Conservation (phyloP, 2,329 filamentous ascomycete genomes). For the Claviceps monticola region DNA sequence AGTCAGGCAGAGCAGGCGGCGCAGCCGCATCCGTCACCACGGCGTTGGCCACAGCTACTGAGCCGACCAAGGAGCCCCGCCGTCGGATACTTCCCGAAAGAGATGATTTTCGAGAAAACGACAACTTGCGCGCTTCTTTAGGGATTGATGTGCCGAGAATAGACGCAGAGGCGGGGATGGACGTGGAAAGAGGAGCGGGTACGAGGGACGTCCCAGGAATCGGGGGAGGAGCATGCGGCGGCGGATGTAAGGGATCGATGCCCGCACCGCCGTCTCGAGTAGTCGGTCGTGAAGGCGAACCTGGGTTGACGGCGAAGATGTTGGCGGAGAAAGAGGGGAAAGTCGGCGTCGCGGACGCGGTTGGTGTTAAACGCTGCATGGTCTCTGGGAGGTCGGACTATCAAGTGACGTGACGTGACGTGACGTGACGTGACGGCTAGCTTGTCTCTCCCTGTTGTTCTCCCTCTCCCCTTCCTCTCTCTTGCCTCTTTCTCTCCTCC, state of each 20-base stretch:
- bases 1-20: constrained; percentile 40
- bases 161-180: background rate
- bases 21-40: constrained; percentile 30
- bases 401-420: background rate
- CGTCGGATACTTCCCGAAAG: constrained; percentile 33
- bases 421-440: no score
- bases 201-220: background rate
- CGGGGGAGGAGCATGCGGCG: constrained; percentile 11
- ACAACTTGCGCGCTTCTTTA: constrained; percentile 34
- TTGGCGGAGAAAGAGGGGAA: constrained; percentile 23
- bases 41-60: constrained; percentile 22
- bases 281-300: constrained; percentile 17
- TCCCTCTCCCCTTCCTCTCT: background rate
- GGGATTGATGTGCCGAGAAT: background rate
- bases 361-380: constrained; percentile 6
- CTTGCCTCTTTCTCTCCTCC: background rate
- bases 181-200: background rate
- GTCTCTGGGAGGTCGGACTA: background rate
- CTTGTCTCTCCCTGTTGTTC: background rate
- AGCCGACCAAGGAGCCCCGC: constrained; percentile 21
- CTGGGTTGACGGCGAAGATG: constrained; percentile 12
- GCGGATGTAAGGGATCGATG: constrained; percentile 9
- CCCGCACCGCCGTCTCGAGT: constrained; percentile 20
- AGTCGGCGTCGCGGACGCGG: constrained; percentile 17
- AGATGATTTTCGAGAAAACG: constrained; percentile 40